phyloP scores from a whole-genome alignment of 768 basidiomycete species.

The Austroboletus eburneus region DNA sequence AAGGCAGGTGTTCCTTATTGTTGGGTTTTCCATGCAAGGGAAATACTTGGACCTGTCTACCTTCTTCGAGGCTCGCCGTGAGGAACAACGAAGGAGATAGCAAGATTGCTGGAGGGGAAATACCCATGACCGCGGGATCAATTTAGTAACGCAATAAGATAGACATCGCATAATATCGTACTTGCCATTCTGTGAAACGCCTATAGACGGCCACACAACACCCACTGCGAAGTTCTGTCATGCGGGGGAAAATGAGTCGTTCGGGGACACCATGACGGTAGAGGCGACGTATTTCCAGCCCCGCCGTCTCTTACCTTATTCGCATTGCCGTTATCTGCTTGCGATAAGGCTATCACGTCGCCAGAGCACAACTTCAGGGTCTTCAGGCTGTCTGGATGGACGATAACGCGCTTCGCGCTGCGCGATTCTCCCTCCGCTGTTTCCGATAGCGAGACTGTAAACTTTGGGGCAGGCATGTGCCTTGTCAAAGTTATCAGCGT shows the following conservation, averaged over 20 bases:
- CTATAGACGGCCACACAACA: conserved; percentile 70
- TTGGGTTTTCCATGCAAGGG: conserved; percentile 40
- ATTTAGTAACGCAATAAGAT: conserved; percentile 9
- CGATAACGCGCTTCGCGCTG: conserved; percentile 56
- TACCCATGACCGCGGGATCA: conserved; percentile 9
- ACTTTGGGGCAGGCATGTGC: conserved; percentile 23
- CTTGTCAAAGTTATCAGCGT: neutral
- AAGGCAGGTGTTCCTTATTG: conserved; percentile 43
- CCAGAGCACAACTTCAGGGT: conserved; percentile 60
- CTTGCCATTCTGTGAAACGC: conserved; percentile 56
- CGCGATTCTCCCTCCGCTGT: conserved; percentile 40
- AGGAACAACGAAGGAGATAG: conserved; percentile 55
- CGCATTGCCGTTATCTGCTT: conserved; percentile 29
- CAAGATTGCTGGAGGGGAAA: conserved; percentile 42
- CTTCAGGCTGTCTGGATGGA: conserved; percentile 62
- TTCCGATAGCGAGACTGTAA: conserved; percentile 38
- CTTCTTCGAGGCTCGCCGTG: conserved; percentile 55
- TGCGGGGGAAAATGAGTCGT: conserved; percentile 13
- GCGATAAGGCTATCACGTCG: conserved; percentile 58
- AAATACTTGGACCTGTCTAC: conserved; percentile 44
- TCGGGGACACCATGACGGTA: conserved; percentile 6
- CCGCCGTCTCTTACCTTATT: conserved; percentile 33
- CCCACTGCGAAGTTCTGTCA: conserved; percentile 63
- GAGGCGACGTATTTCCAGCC: conserved; percentile 7
- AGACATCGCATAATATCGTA: conserved; percentile 12